Percentiles rank a stretch among this genome's conserved stretches.
Evolutionary conservation across 2,329 filamentous ascomycete genomes (phyloP).

Genomic region (Hypomyces rosellus): DNA sequence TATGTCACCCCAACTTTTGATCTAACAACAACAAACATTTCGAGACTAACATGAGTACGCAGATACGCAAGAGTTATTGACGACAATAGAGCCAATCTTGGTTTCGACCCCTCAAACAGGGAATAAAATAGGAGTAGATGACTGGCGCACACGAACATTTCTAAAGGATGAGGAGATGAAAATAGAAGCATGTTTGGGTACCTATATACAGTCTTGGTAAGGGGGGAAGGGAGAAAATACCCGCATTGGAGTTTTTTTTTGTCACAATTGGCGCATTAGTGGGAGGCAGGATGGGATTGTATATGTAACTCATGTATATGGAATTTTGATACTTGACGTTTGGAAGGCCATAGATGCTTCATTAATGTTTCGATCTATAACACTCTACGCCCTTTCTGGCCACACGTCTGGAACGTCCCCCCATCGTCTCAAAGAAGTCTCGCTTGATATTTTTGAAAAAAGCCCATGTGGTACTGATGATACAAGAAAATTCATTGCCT

Average conservation of each 20-base stretch:
- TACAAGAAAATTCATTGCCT: not conserved
- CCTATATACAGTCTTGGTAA: no score
- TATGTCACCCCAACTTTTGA: slow-evolving; percentile 44
- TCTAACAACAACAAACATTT: no score
- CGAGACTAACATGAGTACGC: slow-evolving; percentile 6
- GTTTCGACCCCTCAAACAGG: slow-evolving; percentile 35
- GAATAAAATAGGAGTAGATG: not conserved
- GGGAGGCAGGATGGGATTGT: no score
- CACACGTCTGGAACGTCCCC: not conserved
- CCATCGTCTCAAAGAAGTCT: not conserved
- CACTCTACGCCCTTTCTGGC: not conserved
- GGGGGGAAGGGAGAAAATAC: no score
- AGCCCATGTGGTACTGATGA: not conserved
- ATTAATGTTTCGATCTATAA: slow-evolving; percentile 10
- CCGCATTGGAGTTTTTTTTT: no score
- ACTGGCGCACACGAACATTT: no score
- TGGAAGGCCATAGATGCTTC: slow-evolving; percentile 3
- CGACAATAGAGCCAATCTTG: slow-evolving; percentile 54
- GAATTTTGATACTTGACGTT: not conserved
- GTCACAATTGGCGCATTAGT: no score
- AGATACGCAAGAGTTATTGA: slow-evolving; percentile 61
- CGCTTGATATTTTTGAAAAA: slow-evolving; percentile 2
- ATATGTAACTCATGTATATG: not conserved
- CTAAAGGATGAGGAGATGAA: no score
- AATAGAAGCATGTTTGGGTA: not conserved